Percentiles rank a stretch among this genome's conserved stretches.
Evolutionary conservation across 192 early-diverging fungal species (phyloP).

Genomic region (Coemansia sp.): DNA sequence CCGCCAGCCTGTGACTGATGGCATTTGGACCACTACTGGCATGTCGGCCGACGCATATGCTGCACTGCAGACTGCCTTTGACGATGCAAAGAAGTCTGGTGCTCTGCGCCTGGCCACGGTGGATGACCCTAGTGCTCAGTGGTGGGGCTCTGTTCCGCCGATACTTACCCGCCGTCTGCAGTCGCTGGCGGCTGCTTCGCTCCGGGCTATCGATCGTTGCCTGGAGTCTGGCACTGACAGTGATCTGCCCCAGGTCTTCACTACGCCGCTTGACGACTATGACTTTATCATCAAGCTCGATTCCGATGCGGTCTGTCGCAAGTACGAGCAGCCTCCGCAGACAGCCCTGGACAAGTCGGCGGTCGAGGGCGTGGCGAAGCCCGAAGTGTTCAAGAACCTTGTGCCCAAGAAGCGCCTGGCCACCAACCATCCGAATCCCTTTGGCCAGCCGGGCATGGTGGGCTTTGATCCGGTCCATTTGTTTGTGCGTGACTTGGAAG

Average conservation of each 20-base stretch:
- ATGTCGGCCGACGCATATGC: slow-evolving; percentile 13
- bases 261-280: slow-evolving; percentile 75
- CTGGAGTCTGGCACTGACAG: slow-evolving; percentile 12
- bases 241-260: slow-evolving; percentile 58
- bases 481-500: slow-evolving; percentile 64
- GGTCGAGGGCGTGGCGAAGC: slow-evolving; percentile 11
- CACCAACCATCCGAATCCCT: slow-evolving; percentile 25
- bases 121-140: slow-evolving; percentile 24
- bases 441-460: slow-evolving; percentile 58
- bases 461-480: slow-evolving; percentile 69
- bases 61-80: slow-evolving; percentile 47
- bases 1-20: neutral
- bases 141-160: slow-evolving; percentile 30
- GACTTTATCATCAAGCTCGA: slow-evolving; percentile 66
- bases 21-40: slow-evolving; percentile 10
- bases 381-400: slow-evolving; percentile 73
- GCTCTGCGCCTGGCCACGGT: slow-evolving; percentile 23
- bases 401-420: slow-evolving; percentile 5
- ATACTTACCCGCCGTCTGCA: slow-evolving; percentile 48
- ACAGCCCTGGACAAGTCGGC: neutral
- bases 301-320: slow-evolving; percentile 52
- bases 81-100: slow-evolving; percentile 40
- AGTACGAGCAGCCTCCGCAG: slow-evolving; percentile 53
- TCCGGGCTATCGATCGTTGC: slow-evolving; percentile 46
- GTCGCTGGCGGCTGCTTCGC: slow-evolving; percentile 61